Evolutionary conservation across 2,329 filamentous ascomycete genomes (phyloP), one percentile per base, ranked within the genome.

Genomic region (Lachnellula suecica): DNA sequence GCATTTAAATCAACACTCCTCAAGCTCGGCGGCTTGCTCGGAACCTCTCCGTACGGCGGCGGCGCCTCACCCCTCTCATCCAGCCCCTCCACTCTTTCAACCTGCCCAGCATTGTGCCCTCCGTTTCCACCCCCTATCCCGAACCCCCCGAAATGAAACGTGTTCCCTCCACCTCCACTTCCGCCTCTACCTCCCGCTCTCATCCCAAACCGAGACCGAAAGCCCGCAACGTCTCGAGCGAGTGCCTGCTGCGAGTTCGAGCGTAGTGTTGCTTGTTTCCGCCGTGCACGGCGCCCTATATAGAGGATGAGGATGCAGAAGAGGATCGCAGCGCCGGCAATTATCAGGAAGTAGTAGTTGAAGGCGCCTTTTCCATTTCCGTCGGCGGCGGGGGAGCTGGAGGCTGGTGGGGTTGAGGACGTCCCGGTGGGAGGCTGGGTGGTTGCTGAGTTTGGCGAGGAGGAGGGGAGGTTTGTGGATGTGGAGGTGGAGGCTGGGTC

Each of bases 31-130:
- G 65, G 64, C 40, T 68, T 68, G 4, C 38, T 44, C 3, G 53
- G n/a, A n/a, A n/a, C 61, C 10, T 57, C 57, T 4, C 52, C 72
- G 64, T 88, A 88, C 0, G 84, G 82, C 44, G 84, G 84, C 45
- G 84, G 84, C 9, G 83, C 81, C 65, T 87, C 82, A 24, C 84
- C 84, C 40, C 77, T 68, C 69, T 86, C 83, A 63, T 87, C 78
- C 51, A 87, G 67, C 0, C 84, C 84, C 57, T 87, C 84, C 42
- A 77, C 49, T 24, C 51, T 51, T 19, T 44, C 22, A 25, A 35
- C 31, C 13, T 37, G 8, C 20, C 47, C 23, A 3, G 23, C n/a
- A 4, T 46, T 48, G 11, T 42, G 11, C 8, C 42, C 48, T 6
- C 43, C 49, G 38, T 43, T 51, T 38, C 53, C 52, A 6, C 49